Evolutionary conservation across 768 basidiomycete species (phyloP), one percentile per base, ranked within the genome.

Genomic region (Suillus placidus): DNA sequence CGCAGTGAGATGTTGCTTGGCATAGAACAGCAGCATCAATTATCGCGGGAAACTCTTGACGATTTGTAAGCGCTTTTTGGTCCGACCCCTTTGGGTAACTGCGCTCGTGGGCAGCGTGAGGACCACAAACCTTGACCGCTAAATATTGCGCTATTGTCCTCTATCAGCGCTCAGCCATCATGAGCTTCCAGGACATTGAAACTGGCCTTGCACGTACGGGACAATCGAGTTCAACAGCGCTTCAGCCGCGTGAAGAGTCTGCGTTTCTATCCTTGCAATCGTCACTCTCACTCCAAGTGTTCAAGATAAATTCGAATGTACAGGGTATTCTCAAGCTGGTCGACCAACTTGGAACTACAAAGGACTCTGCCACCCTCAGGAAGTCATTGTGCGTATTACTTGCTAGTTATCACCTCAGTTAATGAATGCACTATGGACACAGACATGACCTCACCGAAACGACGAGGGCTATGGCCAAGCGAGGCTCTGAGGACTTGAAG

Each of bases 261-360:
- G 83, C 89, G 4, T 98, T 97, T 76, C 79, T 84, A 12, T 83
- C 81, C 38, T 80, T 96, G 18, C 94, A 95, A 73, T 88, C 86
- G 4, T 93, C 93, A 16, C 78, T 95, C 66, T 91, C 91, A 1
- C 84, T 99, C 7, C 96, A 99, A 76, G 94, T 97, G 65, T 98
- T 99, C 90, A 99, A 99, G 86, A 95, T 99, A 82, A 96, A 97
- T 72, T 87, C 93, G 65, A 99, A 99, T 78, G 95, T 98, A 3
- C 94, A 97, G 73, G 97, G 93, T 18, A 96, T 99, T 58, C 78
- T 94, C 71, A 94, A 93, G 78, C 84, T 95, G n/a, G 94, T 99
- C n/a, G 95, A 99, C 73, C 93, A 96, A 76, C 85, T 99, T 1
- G 97, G 97, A 5, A 94, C 91, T 0, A 80, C 80, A 38, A 88